Evolutionary conservation across 2,329 filamentous ascomycete genomes (phyloP).

Genomic region (Lasiodiplodia sp.): DNA sequence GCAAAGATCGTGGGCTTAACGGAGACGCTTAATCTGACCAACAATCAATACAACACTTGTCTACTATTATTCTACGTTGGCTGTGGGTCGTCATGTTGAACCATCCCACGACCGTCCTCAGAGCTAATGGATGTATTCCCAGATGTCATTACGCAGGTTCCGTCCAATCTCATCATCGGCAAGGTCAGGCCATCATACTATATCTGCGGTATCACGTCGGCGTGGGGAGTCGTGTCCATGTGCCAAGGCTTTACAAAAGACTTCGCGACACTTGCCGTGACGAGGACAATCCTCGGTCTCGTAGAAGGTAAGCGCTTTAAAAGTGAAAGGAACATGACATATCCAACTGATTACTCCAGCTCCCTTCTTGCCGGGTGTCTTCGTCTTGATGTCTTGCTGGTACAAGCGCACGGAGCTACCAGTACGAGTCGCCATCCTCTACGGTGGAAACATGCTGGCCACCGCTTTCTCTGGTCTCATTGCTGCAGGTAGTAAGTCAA

Average conservation of each 20-base stretch:
- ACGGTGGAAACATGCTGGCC: conserved; percentile 58
- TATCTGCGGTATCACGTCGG: conserved; percentile 17
- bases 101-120: neutral
- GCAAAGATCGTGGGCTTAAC: conserved; percentile 44
- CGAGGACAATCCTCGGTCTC: conserved; percentile 30
- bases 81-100: neutral
- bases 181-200: conserved; percentile 31
- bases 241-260: conserved; percentile 26
- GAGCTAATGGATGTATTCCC: neutral
- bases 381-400: conserved; percentile 61
- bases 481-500: conserved; percentile 57
- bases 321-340: neutral
- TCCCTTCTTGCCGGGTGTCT: conserved; percentile 46
- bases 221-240: conserved; percentile 25
- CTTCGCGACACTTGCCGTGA: conserved; percentile 20
- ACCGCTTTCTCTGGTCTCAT: conserved; percentile 62
- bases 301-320: conserved; percentile 17
- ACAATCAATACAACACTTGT: conserved; percentile 41
- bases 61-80: conserved; percentile 39
- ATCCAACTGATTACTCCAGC: neutral
- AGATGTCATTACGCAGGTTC: conserved; percentile 33
- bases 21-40: conserved; percentile 40
- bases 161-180: conserved; percentile 27
- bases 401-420: conserved; percentile 62
- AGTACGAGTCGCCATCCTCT: conserved; percentile 60